Conservation (phyloP, 768 basidiomycete species). For the Suillus spraguei region DNA sequence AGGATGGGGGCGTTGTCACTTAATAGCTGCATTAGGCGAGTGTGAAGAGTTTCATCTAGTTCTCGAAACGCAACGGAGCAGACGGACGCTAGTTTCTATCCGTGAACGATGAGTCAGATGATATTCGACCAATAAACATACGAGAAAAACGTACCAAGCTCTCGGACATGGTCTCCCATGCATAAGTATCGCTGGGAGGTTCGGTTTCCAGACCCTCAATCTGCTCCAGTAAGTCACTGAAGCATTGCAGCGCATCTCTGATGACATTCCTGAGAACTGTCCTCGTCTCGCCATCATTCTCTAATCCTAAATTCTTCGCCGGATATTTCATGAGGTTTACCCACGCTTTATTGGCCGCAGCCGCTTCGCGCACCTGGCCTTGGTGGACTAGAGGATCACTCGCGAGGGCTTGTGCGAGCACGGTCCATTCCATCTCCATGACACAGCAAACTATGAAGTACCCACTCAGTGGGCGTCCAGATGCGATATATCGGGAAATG, state of each 20-base stretch:
- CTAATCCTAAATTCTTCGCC: constrained; percentile 39
- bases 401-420: constrained; percentile 71
- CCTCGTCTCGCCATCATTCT: constrained; percentile 38
- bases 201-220: constrained; percentile 83
- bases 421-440: constrained; percentile 83
- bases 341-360: constrained; percentile 86
- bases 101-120: not conserved
- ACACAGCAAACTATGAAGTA: constrained; percentile 91
- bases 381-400: constrained; percentile 34
- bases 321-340: constrained; percentile 60
- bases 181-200: constrained; percentile 82
- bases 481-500: constrained; percentile 71
- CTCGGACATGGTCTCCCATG: constrained; percentile 93
- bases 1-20: constrained; percentile 81
- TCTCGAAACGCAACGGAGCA: constrained; percentile 74
- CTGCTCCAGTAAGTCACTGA: constrained; percentile 74
- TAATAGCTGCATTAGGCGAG: constrained; percentile 70
- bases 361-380: constrained; percentile 54
- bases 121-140: not conserved
- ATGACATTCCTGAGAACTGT: constrained; percentile 50
- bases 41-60: constrained; percentile 69
- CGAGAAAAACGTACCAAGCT: constrained; percentile 59
- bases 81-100: constrained; percentile 84
- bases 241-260: constrained; percentile 70
- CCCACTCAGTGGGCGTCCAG: constrained; percentile 79